Conservation (phyloP, 352 stramenopile species). For the Pythium sukuiense region DNA sequence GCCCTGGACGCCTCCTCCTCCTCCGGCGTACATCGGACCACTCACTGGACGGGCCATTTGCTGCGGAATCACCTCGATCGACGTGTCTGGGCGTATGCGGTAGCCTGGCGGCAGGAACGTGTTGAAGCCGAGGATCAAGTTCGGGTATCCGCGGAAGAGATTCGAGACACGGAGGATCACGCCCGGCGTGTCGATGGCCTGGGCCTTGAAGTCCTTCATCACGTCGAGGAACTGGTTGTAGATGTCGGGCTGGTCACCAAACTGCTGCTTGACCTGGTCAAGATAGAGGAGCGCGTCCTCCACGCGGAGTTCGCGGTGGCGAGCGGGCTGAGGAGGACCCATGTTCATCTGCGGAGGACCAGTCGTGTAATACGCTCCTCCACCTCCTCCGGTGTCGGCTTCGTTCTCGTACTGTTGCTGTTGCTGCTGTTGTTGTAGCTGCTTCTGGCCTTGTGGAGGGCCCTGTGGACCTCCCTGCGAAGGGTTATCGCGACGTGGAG, state of each 20-base stretch:
- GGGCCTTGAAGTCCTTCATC: constrained; percentile 99
- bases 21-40: constrained; percentile 31
- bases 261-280: constrained; percentile 99
- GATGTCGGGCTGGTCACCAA: constrained; percentile 98
- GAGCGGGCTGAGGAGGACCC: constrained; percentile 27
- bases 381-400: constrained; percentile 23
- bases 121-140: constrained; percentile 99
- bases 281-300: constrained; percentile 99
- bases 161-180: constrained; percentile 98
- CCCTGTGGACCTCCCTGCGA: constrained; percentile 3
- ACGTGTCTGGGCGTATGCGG: constrained; percentile 83
- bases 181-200: constrained; percentile 98
- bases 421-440: constrained; percentile 39
- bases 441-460: constrained; percentile 13
- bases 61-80: constrained; percentile 76
- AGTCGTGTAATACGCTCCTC: constrained; percentile 22
- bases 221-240: constrained; percentile 99
- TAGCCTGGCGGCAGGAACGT: constrained; percentile 97
- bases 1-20: background rate
- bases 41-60: constrained; percentile 50
- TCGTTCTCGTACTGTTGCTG: constrained; percentile 47
- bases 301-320: constrained; percentile 87
- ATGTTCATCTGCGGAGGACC: constrained; percentile 30
- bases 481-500: constrained; percentile 39
- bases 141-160: constrained; percentile 98